phyloP scores from a whole-genome alignment of 2,329 filamentous ascomycete genomes.

The Microdochium trichocladiopsis region DNA sequence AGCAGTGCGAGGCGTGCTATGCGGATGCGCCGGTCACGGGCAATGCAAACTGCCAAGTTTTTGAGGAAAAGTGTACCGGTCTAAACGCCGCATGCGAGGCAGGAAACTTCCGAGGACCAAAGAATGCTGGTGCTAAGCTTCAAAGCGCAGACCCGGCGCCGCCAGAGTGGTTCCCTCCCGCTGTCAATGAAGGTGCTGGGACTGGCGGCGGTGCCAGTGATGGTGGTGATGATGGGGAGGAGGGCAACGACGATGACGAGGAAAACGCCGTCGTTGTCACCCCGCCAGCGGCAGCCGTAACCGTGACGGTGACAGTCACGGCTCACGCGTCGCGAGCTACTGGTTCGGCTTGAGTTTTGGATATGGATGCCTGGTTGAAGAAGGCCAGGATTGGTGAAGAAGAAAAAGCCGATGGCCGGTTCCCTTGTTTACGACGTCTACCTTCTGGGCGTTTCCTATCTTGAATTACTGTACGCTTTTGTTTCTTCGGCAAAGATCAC shows the following conservation, averaged over 20 bases:
- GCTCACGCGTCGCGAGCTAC: neutral
- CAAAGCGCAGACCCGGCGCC: constrained; percentile 13
- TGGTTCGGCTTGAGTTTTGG: neutral
- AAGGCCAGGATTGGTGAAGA: too few relatives aligned
- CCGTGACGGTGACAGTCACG: neutral
- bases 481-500: too few relatives aligned
- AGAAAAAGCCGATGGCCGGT: too few relatives aligned
- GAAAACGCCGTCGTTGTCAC: neutral
- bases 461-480: too few relatives aligned
- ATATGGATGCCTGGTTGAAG: too few relatives aligned
- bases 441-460: too few relatives aligned
- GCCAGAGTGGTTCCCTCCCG: constrained; percentile 12
- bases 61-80: constrained; percentile 53
- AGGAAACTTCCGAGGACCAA: constrained; percentile 38
- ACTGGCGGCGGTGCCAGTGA: constrained; percentile 1
- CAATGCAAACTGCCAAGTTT: constrained; percentile 49
- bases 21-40: constrained; percentile 51
- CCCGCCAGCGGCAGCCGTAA: neutral
- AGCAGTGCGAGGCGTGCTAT: constrained; percentile 55
- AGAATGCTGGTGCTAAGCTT: constrained; percentile 30
- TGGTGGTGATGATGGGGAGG: neutral
- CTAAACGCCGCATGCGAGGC: constrained; percentile 36
- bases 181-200: constrained; percentile 7
- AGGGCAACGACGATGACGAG: neutral
- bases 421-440: too few relatives aligned